Conservation (phyloP, 2,329 filamentous ascomycete species). For the Zarea fungicola region DNA sequence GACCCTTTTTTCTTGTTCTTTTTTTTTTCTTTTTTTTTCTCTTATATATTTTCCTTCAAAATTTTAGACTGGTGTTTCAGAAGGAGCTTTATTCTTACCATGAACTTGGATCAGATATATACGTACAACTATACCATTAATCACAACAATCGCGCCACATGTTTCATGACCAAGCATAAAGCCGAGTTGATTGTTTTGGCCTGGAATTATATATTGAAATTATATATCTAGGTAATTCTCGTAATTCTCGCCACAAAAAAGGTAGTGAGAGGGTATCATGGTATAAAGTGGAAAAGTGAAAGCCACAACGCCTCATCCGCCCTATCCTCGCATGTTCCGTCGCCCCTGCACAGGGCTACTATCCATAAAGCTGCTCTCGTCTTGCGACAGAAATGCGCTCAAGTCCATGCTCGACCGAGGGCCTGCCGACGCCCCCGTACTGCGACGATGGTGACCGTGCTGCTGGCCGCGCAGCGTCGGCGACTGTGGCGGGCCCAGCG, state of each 20-base stretch:
- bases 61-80: too few species aligned
- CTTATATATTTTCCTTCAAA: background rate
- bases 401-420: constrained; percentile 49
- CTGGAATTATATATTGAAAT: too few species aligned
- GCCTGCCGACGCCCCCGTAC: constrained; percentile 15
- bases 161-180: too few species aligned
- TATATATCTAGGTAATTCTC: too few species aligned
- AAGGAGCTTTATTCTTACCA: background rate
- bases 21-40: background rate
- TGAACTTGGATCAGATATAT: too few species aligned
- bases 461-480: constrained; percentile 30
- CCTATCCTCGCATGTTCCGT: constrained; percentile 26
- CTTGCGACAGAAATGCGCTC: constrained; percentile 49
- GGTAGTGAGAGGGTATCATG: constrained; percentile 5
- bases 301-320: constrained; percentile 1
- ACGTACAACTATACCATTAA: too few species aligned
- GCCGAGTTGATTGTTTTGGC: too few species aligned
- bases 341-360: constrained; percentile 47
- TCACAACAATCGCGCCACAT: too few species aligned
- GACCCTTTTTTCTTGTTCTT: background rate
- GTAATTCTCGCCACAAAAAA: too few species aligned
- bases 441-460: background rate
- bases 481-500: constrained; percentile 30
- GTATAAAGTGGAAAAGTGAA: background rate
- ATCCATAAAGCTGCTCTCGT: constrained; percentile 52